Evolutionary conservation across 495 filamentous ascomycete species (phyloP), one percentile per base, ranked within the genome.

Genomic region (Durotheca rogersii): DNA sequence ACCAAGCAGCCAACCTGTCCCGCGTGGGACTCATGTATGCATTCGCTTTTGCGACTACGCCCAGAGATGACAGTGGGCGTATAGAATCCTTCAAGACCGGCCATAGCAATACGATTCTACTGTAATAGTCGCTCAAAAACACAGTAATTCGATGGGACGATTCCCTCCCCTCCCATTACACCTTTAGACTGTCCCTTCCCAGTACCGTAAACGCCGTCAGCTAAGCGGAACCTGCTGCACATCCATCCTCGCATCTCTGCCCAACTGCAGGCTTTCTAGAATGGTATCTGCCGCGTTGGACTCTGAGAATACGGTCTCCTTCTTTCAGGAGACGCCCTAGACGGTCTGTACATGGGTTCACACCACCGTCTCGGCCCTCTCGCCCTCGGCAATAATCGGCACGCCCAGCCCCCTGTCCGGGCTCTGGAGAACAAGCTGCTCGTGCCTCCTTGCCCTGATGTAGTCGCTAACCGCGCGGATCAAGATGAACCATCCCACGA

Each of bases 401-500:
- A 95, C 81, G 5, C 82, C 81, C 33, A 97, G 71, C 7, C 94
- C 93, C 33, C 93, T 80, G 53, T 96, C 93, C 4, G 94, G 93
- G 66, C 91, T 96, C 66, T 95, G 90, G 56, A 96, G 66, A 6
- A 98, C 89, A 34, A 98, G 74, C 62, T 90, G 86, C 72, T 97
- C 92, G 66, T 96, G 94, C 60, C 86, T 81, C 62, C 91, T 76
- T 34, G 89, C 92, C 46, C 81, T 83, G 36, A 97, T 68, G 66
- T 90, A 97, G 61, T 96, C 90, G 62, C 84, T 88, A 37, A 96
- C 85, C 10, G 89, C 81, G 61, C 88, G 79, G 51, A 98, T 97
- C 42, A 98, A 70, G 41, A 98, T 89, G 56, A 97, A 97, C 93
- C 93, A 98, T 2, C 93, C 93, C 10, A 96, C 86, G 68, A 98